Evolutionary conservation across 2,329 filamentous ascomycete species (phyloP).

Genomic region (Xylaria sp.): DNA sequence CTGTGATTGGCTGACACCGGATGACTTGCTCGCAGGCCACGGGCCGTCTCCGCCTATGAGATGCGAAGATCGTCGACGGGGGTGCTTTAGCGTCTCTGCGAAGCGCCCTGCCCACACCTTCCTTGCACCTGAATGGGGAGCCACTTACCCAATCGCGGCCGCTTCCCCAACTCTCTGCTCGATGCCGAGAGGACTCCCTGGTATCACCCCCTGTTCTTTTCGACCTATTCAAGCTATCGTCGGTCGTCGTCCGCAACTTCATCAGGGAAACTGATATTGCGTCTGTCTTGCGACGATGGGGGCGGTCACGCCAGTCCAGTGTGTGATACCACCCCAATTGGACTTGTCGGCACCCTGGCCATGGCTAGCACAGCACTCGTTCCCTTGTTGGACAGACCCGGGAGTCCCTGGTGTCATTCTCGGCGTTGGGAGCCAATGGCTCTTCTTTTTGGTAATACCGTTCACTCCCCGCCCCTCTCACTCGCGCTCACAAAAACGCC

Average conservation of each 20-base stretch:
- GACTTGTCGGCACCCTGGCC: no score
- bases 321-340: constrained; percentile 26
- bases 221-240: constrained; percentile 9
- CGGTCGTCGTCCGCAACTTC: constrained; percentile 34
- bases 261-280: constrained; percentile 32
- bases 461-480: background rate
- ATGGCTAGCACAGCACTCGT: no score
- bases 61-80: constrained; percentile 39
- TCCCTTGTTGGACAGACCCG: background rate
- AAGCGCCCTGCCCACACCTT: constrained; percentile 34
- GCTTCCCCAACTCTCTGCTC: constrained; percentile 36
- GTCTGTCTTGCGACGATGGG: constrained; percentile 35
- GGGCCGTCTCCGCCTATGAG: constrained; percentile 43
- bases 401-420: background rate
- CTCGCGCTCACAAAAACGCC: background rate
- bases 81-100: constrained; percentile 31
- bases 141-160: constrained; percentile 36
- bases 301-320: constrained; percentile 13
- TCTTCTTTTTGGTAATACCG: background rate
- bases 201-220: constrained; percentile 6
- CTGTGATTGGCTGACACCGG: constrained; percentile 47
- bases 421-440: background rate
- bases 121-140: no score
- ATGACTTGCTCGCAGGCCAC: constrained; percentile 34
- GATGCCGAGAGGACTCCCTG: constrained; percentile 27